Evolutionary conservation across 1,284 basidiomycete species (phyloP).

Genomic region (Sporisorium reilianum): DNA sequence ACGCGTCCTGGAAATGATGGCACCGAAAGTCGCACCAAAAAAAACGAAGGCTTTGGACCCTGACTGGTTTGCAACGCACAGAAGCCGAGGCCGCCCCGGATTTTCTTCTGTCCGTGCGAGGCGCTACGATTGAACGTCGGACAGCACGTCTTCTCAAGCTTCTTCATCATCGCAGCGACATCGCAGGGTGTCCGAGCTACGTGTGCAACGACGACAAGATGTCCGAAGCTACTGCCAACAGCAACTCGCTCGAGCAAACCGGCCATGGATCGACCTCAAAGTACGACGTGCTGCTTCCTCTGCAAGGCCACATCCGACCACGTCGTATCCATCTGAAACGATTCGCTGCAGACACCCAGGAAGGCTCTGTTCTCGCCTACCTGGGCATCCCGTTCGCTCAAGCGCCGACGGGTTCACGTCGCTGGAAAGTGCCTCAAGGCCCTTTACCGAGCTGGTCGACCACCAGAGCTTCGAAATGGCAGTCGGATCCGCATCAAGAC

Average conservation of each 20-base stretch:
- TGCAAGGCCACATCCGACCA: slow-evolving; percentile 44
- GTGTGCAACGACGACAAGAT: neutral
- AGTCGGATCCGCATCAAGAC: slow-evolving; percentile 46
- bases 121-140: neutral
- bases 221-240: neutral
- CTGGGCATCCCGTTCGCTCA: slow-evolving; percentile 78
- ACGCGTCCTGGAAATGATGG: slow-evolving; percentile 1
- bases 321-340: slow-evolving; percentile 37
- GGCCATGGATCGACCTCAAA: slow-evolving; percentile 10
- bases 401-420: slow-evolving; percentile 74
- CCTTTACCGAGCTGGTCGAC: slow-evolving; percentile 29
- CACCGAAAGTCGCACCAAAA: slow-evolving; percentile 9
- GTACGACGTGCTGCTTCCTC: slow-evolving; percentile 34
- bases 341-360: slow-evolving; percentile 15
- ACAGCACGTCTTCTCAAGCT: neutral
- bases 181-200: neutral
- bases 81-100: neutral
- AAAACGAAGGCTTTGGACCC: slow-evolving; percentile 11
- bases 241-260: neutral
- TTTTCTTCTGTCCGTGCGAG: neutral
- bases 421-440: slow-evolving; percentile 75
- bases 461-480: slow-evolving; percentile 25
- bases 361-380: slow-evolving; percentile 73
- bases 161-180: neutral
- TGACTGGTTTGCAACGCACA: neutral